These are phyloP conservation scores for Saccharomycopsis sp. DNA, from an alignment of 805 yeast genomes.

Conservation along the genomic window DNA sequence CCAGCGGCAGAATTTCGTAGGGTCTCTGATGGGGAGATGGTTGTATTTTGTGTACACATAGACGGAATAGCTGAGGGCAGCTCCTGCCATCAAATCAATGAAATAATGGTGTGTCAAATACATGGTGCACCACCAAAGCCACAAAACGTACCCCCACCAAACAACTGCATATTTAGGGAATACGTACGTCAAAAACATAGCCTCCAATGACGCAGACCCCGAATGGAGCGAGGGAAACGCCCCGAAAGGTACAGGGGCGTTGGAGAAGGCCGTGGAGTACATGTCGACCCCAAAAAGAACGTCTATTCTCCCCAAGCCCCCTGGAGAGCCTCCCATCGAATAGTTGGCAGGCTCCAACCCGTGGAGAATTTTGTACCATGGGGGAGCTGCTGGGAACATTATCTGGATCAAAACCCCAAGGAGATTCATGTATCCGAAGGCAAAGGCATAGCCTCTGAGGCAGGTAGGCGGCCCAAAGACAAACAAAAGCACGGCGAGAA, in stretches of 20 bases:
- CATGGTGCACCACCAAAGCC: slow-evolving; percentile 99
- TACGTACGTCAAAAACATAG: slow-evolving; percentile 72
- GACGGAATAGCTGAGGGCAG: slow-evolving; percentile 65
- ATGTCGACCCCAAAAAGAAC: slow-evolving; percentile 67
- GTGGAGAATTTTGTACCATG: slow-evolving; percentile 86
- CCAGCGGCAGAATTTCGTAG: slow-evolving; percentile 61
- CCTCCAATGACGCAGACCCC: slow-evolving; percentile 95
- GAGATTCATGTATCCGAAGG: slow-evolving; percentile 92
- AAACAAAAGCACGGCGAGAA: slow-evolving; percentile 71
- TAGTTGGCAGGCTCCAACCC: slow-evolving; percentile 89
- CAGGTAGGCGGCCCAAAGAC: slow-evolving; percentile 89
- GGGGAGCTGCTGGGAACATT: slow-evolving; percentile 90
- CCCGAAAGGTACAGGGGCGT: slow-evolving; percentile 91
- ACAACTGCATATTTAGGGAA: slow-evolving; percentile 65
- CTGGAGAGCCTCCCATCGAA: slow-evolving; percentile 89
- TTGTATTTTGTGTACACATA: slow-evolving; percentile 49
- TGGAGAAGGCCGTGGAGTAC: slow-evolving; percentile 72
- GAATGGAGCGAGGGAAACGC: slow-evolving; percentile 86
- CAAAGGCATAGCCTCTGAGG: slow-evolving; percentile 77
- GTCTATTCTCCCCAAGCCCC: slow-evolving; percentile 89
- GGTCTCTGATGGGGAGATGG: slow-evolving; percentile 55
- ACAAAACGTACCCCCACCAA: slow-evolving; percentile 69
- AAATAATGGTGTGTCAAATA: slow-evolving; percentile 95
- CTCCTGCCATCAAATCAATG: slow-evolving; percentile 92
- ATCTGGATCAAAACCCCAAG: slow-evolving; percentile 79